Base-by-base conservation (phyloP, 306 rosid genomes). In the Vigna reflexopilosa region DNA sequence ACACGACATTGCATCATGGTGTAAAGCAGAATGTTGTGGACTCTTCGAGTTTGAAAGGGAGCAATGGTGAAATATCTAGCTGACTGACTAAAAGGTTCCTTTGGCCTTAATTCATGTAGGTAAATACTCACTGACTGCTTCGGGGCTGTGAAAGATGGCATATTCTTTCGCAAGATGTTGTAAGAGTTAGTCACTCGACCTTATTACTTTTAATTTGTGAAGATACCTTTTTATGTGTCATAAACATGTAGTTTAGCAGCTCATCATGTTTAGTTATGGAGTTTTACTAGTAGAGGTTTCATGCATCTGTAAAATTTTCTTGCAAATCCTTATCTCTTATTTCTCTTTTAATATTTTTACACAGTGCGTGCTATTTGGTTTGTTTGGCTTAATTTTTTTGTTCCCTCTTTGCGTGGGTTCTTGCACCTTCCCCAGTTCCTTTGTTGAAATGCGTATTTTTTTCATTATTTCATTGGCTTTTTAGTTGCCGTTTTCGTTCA, bases 251-350 rank as follows among this genome's bases (percentile, higher is more conserved):
- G 83, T 72, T 54, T 55, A 77, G 69, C 44, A 56, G 64, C 67
- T 40, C 63, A 24, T 40, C 67, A 81, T 59, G 72, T 54, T 48
- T 76, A 66, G 70, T 50, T 65, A 13, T 61, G 76, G 54, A 62
- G 70, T 71, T 82, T 76, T 77, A 87, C 83, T 54, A 52, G 83
- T 80, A 82, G 85, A 80, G 70, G 69, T 77, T 77, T 85, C 68
- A 7, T 75, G 75, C 77, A 70, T 49, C 51, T 90, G 93, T 88
- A 87, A 88, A 81, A 84, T 86, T 85, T 79, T 51, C 66, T 66
- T 82, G 74, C 45, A 42, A 34, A 40, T 75, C 77, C 57, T 57
- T 68, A 45, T 56, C 34, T 52, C 15, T 40, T 36, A 1, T 78
- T 42, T 17, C 54, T 73, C 72, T 36, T 34, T 49, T 69, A 26